Evolutionary conservation across 345 rosid species (phyloP), one percentile per base, ranked within the genome.

Genomic region (Citrus trifoliata): DNA sequence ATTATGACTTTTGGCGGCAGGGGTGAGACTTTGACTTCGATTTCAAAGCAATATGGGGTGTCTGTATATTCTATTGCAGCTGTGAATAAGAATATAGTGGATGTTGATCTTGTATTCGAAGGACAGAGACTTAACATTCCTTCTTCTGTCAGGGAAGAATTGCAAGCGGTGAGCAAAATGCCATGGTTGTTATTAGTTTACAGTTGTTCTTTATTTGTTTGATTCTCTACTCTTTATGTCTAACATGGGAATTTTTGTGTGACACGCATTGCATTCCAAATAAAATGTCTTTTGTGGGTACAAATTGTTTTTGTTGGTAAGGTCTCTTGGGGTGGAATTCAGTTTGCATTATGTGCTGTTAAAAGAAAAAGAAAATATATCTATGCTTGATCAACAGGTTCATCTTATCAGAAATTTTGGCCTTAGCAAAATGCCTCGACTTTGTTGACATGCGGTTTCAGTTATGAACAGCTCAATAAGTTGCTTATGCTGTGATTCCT

Each of bases 41-140:
- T 83, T 82, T 86, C 85, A 18, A 82, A 74, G 82, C 82, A 82
- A 14, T 78, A 83, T 68, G 82, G 80, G 21, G 82, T 82, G 46
- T 74, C 87, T 71, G 63, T 78, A 27, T 18, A 77, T 76, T 63
- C 71, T 2, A 78, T 80, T 56, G 69, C 22, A 5, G 76, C 74
- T 13, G 58, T 60, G 55, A 78, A 83, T 70, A 75, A 64, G 73
- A 73, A 66, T 63, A 62, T 79, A 48, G 46, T 19, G 32, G 80
- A 81, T 66, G 70, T 73, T 72, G 83, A 81, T 48, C 60, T 74
- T 61, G 80, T 81, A 55, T 74, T 65, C 24, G 77, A 81, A 74
- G 86, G 83, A 24, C 82, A 83, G 79, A 80, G 60, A 55, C 75
- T 77, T 75, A 67, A 67, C 58, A 75, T 77, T 67, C 85, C 86